Base-by-base conservation (phyloP, 441 rosid species). In the Erysimum cheiri region DNA sequence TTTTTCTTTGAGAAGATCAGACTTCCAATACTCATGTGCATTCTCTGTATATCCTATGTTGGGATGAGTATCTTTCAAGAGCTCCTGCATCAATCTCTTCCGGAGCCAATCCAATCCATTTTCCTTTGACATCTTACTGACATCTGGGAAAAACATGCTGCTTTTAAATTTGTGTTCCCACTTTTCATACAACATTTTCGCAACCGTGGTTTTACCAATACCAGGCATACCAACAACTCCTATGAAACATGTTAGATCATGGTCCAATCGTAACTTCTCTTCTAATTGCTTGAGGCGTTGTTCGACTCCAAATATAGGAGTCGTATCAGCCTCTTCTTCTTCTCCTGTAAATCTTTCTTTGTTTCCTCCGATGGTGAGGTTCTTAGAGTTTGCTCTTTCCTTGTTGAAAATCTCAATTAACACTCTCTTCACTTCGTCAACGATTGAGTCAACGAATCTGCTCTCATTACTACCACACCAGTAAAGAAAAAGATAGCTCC, bases 171-270 rank as follows among this genome's bases (percentile, higher is more conserved):
- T 26, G 15, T 52, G 11, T 41, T 11, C 13, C 63, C 56, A 67
- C 15, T 55, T 67, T 9, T 44, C 54, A 9, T 29, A 56, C 63
- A 67, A 33, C 46, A 8, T 33, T 33, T 44, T 44, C 0, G 35
- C 64, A n/a, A 67, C 55, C 11, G 40, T 32, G 9, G 63, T 55
- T 44, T 55, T 67, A 13, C 71, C 61, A 28, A 53, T 41, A n/a
- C 71, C 62, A 12, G 48, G 59, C 57, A 64, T 50, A 19, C 71
- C 71, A 37, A 39, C 71, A 54, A 53, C 40, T 5, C 61, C 70
- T 39, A 64, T n/a, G 35, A 35, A n/a, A 24, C 69, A 28, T 3
- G 69, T 64, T 64, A 19, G 9, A 0, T 64, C 60, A 9, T 8
- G 6, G n/a, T 10, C 44, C 10, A 52, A 39, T 0, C 11, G 1